phyloP scores from a whole-genome alignment of 1,284 basidiomycete species.

The Fomitopsis schrenkii region DNA sequence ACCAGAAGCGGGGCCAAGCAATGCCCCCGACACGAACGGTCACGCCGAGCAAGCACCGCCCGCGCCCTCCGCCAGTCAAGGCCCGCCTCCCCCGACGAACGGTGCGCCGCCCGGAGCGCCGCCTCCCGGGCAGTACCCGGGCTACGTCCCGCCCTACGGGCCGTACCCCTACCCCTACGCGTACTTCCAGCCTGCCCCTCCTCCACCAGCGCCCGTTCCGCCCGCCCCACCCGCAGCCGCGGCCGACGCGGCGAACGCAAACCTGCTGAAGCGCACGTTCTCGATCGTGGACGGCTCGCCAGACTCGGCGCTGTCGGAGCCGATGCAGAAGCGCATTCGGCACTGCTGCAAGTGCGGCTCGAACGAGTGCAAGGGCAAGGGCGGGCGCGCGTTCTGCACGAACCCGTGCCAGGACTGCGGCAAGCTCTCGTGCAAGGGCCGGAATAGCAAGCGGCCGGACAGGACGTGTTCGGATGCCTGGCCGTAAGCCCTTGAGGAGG shows the following conservation, averaged over 20 bases:
- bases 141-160: conserved; percentile 25
- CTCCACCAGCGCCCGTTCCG: conserved; percentile 13
- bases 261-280: conserved; percentile 27
- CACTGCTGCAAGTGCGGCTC: conserved; percentile 71
- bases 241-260: conserved; percentile 1
- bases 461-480: conserved; percentile 65
- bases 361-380: conserved; percentile 74
- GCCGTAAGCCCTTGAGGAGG: conserved; percentile 22
- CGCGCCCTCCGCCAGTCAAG: background rate
- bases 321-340: conserved; percentile 38
- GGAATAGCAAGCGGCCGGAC: conserved; percentile 70
- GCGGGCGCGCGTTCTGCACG: conserved; percentile 62
- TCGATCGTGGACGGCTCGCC: conserved; percentile 22
- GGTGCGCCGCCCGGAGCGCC: conserved; percentile 7
- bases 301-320: conserved; percentile 19
- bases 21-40: conserved; percentile 10
- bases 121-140: conserved; percentile 12
- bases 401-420: conserved; percentile 75
- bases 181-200: conserved; percentile 23
- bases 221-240: conserved; percentile 8
- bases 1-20: conserved; percentile 19
- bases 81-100: conserved; percentile 6
- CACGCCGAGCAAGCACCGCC: conserved; percentile 12
- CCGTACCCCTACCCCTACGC: conserved; percentile 24
- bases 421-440: conserved; percentile 63